phyloP scores from a whole-genome alignment of 352 stramenopile species.

The Phytophthora pistaciae region DNA sequence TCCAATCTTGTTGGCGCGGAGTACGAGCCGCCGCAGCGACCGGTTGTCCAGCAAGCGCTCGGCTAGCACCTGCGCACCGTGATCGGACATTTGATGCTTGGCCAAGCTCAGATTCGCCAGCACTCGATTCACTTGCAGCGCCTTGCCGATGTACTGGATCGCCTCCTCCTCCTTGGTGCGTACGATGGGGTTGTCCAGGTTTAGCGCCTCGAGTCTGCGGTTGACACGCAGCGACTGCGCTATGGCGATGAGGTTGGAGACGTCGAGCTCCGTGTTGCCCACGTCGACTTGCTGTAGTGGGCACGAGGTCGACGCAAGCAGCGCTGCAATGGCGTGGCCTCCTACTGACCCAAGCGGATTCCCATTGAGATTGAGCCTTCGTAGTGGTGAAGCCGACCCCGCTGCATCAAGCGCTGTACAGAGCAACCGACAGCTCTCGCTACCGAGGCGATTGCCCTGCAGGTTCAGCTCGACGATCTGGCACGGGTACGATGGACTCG shows the following conservation, averaged over 20 bases:
- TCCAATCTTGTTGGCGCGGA: slow-evolving; percentile 77
- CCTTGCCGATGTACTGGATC: slow-evolving; percentile 79
- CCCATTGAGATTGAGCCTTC: slow-evolving; percentile 52
- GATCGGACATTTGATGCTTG: slow-evolving; percentile 80
- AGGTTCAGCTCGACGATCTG: slow-evolving; percentile 65
- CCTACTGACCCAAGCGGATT: slow-evolving; percentile 65
- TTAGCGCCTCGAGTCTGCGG: slow-evolving; percentile 42
- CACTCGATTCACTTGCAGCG: slow-evolving; percentile 76
- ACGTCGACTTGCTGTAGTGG: background rate
- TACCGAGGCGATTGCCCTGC: slow-evolving; percentile 64
- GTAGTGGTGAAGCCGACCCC: slow-evolving; percentile 41
- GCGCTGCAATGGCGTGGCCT: slow-evolving; percentile 57
- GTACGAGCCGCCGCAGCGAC: slow-evolving; percentile 59
- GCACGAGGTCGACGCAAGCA: slow-evolving; percentile 37
- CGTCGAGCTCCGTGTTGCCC: background rate
- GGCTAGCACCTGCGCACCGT: slow-evolving; percentile 73
- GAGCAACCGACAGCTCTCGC: slow-evolving; percentile 67
- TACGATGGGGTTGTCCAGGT: slow-evolving; percentile 73
- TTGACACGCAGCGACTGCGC: slow-evolving; percentile 59
- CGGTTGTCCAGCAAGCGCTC: slow-evolving; percentile 77
- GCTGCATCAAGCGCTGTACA: slow-evolving; percentile 55
- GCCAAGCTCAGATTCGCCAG: slow-evolving; percentile 64
- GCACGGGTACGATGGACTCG: slow-evolving; percentile 57
- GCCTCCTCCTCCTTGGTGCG: slow-evolving; percentile 72
- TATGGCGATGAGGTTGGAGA: slow-evolving; percentile 77